These are phyloP conservation scores for Ogataea kodamae DNA, from an alignment of 805 yeast species.

Conservation along the genomic window DNA sequence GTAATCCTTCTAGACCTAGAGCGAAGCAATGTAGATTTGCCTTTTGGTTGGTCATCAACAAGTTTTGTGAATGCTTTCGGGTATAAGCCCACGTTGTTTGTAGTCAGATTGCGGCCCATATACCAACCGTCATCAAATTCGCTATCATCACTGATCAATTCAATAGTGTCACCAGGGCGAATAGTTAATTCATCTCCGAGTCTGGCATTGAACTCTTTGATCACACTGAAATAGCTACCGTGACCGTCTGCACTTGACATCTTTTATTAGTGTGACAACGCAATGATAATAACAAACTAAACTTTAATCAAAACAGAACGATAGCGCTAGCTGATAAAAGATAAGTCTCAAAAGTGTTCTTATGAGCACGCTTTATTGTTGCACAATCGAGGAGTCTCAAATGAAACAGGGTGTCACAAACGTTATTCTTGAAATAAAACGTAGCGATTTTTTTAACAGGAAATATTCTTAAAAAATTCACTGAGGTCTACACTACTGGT, in stretches of 20 bases:
- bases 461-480: too few species aligned
- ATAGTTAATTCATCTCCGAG: constrained; percentile 86
- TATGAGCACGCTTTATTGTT: too few species aligned
- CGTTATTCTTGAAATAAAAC: too few species aligned
- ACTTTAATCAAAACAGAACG: too few species aligned
- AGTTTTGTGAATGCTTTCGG: constrained; percentile 79
- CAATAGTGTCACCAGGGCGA: constrained; percentile 78
- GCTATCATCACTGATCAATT: constrained; percentile 86
- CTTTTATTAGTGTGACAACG: too few species aligned
- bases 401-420: too few species aligned
- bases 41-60: constrained; percentile 9
- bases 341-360: too few species aligned
- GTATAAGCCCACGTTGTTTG: constrained; percentile 78
- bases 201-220: constrained; percentile 84
- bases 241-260: constrained; percentile 13
- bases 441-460: too few species aligned
- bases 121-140: constrained; percentile 98
- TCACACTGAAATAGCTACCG: constrained; percentile 45
- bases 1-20: constrained; percentile 56
- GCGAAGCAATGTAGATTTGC: constrained; percentile 42
- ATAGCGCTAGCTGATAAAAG: too few species aligned
- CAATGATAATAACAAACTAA: too few species aligned
- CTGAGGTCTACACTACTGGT: too few species aligned
- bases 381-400: too few species aligned
- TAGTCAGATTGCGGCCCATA: constrained; percentile 74